These are phyloP conservation scores for Rosa rugosa DNA, from an alignment of 306 rosid genomes.

Conservation along the genomic window DNA sequence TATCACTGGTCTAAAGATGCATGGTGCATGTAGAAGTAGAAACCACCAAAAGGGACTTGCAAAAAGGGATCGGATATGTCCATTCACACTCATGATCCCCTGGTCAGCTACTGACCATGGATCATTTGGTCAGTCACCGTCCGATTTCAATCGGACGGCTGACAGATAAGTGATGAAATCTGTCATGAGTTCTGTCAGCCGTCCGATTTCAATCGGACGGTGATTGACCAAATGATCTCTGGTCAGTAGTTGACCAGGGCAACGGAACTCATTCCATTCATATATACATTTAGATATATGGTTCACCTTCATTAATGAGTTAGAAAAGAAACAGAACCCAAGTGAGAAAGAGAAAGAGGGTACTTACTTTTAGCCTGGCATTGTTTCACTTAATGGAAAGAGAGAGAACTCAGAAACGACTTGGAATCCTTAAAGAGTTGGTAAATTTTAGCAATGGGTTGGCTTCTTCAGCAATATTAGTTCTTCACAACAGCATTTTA, in stretches of 20 bases:
- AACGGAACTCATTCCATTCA: too few species aligned
- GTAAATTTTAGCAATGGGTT: slow-evolving; percentile 8
- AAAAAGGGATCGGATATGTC: not conserved
- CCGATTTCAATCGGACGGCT: too few species aligned
- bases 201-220: too few species aligned
- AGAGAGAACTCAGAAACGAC: not conserved
- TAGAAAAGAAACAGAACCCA: slow-evolving; percentile 4
- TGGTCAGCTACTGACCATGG: too few species aligned
- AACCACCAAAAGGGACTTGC: not conserved
- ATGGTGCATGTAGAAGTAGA: slow-evolving; percentile 11
- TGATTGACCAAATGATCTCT: too few species aligned
- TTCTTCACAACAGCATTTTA: not conserved
- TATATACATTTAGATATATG: slow-evolving; percentile 14
- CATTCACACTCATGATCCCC: too few species aligned
- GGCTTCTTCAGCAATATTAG: slow-evolving; percentile 16
- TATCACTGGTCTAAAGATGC: slow-evolving; percentile 4
- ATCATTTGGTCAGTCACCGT: too few species aligned
- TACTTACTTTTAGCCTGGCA: slow-evolving; percentile 20
- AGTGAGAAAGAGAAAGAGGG: not conserved
- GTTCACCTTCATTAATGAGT: slow-evolving; percentile 10
- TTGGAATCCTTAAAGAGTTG: slow-evolving; percentile 11
- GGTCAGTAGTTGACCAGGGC: too few species aligned
- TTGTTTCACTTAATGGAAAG: slow-evolving; percentile 13
- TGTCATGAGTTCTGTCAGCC: too few species aligned
- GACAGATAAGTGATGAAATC: too few species aligned